These are phyloP conservation scores for Trichoderma aggressivum DNA, from an alignment of 2,329 filamentous ascomycete species.

Conservation along the genomic window DNA sequence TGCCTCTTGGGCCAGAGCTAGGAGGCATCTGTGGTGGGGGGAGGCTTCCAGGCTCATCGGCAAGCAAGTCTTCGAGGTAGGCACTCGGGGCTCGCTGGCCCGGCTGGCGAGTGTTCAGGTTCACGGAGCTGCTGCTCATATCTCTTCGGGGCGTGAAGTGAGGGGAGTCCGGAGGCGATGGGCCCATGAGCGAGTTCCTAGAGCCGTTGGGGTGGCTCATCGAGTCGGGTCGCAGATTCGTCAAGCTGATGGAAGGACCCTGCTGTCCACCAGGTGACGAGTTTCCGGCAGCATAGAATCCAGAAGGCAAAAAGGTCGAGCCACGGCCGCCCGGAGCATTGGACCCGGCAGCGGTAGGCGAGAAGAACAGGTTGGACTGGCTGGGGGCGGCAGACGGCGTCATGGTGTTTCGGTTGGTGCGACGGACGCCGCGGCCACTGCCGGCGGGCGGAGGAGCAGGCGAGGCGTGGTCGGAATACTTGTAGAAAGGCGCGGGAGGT, in stretches of 20 bases:
- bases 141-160: constrained; percentile 48
- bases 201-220: constrained; percentile 44
- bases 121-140: constrained; percentile 63
- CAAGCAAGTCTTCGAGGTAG: constrained; percentile 85
- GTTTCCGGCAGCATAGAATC: constrained; percentile 78
- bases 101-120: constrained; percentile 53
- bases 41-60: constrained; percentile 60
- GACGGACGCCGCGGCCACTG: constrained; percentile 46
- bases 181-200: constrained; percentile 42
- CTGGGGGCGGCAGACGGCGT: constrained; percentile 56
- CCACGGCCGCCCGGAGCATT: constrained; percentile 61
- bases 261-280: constrained; percentile 47
- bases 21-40: constrained; percentile 43
- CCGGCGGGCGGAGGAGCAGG: constrained; percentile 43
- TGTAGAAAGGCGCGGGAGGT: constrained; percentile 60
- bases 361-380: constrained; percentile 83
- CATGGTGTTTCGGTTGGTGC: constrained; percentile 48
- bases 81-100: constrained; percentile 78
- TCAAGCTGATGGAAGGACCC: constrained; percentile 56
- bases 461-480: constrained; percentile 58
- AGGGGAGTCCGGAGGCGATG: constrained; percentile 65
- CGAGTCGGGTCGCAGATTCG: constrained; percentile 59
- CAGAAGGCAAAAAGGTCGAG: constrained; percentile 81
- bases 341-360: constrained; percentile 74
- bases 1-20: constrained; percentile 1